These are phyloP conservation scores for Fagus sylvatica DNA, from an alignment of 306 rosid genomes.

Conservation along the genomic window DNA sequence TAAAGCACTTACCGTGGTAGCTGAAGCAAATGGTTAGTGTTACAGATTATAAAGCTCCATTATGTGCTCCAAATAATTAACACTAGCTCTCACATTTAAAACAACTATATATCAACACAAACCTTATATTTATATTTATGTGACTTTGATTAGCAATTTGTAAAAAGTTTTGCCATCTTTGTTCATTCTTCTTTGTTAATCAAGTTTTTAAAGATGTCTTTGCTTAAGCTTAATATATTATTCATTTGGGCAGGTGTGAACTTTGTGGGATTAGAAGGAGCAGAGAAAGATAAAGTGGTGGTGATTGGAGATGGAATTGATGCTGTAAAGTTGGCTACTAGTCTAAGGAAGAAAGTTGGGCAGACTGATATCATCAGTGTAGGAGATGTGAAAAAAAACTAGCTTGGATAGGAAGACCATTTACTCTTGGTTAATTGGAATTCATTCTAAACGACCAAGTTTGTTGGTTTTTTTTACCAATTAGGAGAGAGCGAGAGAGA, in stretches of 20 bases:
- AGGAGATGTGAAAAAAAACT: neutral
- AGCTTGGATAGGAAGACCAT: no score
- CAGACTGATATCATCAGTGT: neutral
- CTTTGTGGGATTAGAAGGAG: neutral
- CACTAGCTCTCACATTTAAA: neutral
- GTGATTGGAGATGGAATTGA: conserved; percentile 12
- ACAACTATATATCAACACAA: neutral
- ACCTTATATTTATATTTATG: neutral
- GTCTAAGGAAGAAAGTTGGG: neutral
- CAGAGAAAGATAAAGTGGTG: neutral
- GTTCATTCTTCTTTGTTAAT: no score
- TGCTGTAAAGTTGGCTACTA: neutral
- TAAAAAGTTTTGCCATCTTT: no score
- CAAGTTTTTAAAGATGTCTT: no score
- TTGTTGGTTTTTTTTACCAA: no score
- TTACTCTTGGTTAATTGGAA: no score
- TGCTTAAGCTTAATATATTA: no score
- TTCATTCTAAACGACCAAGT: no score
- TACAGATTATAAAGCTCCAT: no score
- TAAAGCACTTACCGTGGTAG: neutral
- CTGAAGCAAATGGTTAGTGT: neutral
- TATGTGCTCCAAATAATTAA: neutral
- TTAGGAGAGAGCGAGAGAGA: no score
- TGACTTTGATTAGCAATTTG: neutral
- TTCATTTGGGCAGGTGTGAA: conserved; percentile 2